These are phyloP conservation scores for Daucus carota DNA, from an alignment of 129 eudicot species.

Conservation along the genomic window DNA sequence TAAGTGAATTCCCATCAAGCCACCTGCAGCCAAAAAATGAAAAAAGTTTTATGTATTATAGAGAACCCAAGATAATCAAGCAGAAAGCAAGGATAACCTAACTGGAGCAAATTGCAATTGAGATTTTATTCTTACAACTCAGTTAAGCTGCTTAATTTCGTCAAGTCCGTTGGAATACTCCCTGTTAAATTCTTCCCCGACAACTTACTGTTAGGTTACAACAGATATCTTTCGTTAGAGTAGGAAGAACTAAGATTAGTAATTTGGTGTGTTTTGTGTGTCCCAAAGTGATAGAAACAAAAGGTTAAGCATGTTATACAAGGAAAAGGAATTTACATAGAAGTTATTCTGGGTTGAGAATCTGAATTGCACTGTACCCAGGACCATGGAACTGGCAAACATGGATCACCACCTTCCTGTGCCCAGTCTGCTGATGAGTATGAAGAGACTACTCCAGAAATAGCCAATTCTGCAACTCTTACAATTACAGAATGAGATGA, in stretches of 20 bases:
- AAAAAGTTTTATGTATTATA: conserved; percentile 3
- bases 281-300: not conserved
- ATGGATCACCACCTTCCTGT: conserved; percentile 97
- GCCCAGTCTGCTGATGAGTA: conserved; percentile 73
- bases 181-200: conserved; percentile 72
- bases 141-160: conserved; percentile 57
- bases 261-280: not conserved
- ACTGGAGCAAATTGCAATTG: conserved; percentile 4
- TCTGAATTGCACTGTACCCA: conserved; percentile 88
- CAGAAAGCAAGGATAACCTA: not conserved
- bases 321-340: conserved; percentile 36
- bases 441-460: conserved; percentile 46
- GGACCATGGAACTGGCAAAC: conserved; percentile 91
- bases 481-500: conserved; percentile 3
- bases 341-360: conserved; percentile 57
- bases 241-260: not conserved
- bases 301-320: not conserved
- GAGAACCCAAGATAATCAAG: conserved; percentile 2
- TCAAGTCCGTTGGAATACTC: conserved; percentile 64
- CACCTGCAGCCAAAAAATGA: conserved; percentile 43
- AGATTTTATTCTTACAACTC: conserved; percentile 59
- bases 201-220: conserved; percentile 46
- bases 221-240: conserved; percentile 5
- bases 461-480: conserved; percentile 37
- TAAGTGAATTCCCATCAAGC: conserved; percentile 85